Percentiles rank a stretch among this genome's conserved stretches.
phyloP scores from a whole-genome alignment of 352 stramenopile genomes.

The Globisporangium yorkense region DNA sequence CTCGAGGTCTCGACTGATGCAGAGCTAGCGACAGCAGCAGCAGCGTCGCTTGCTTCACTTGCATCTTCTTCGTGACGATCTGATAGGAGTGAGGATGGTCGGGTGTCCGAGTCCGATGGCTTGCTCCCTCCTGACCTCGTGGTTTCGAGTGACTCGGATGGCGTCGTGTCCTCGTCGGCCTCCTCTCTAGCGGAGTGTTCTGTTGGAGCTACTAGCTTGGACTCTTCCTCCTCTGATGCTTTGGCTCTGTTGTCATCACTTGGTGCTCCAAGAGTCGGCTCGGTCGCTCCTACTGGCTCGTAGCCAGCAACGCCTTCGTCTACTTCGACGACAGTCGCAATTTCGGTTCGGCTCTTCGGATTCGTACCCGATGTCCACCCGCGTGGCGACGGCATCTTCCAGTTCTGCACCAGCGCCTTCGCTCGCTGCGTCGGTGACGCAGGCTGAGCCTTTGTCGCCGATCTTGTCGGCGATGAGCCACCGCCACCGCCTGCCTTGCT shows the following conservation, averaged over 20 bases:
- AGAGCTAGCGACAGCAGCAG: neutral
- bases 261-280: neutral
- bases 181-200: neutral
- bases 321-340: constrained; percentile 1
- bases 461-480: neutral
- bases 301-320: neutral
- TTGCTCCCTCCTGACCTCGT: no score
- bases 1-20: neutral
- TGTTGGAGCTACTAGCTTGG: neutral
- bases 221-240: neutral
- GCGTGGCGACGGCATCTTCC: constrained; percentile 12
- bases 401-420: constrained; percentile 21
- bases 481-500: neutral
- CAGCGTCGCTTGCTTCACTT: neutral
- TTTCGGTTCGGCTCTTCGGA: neutral
- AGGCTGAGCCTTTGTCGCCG: neutral
- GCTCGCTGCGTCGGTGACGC: constrained; percentile 17
- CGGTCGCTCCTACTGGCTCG: neutral
- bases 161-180: neutral
- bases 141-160: neutral
- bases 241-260: no score
- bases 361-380: neutral
- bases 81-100: neutral
- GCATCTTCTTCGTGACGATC: neutral
- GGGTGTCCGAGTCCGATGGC: neutral